Evolutionary conservation across 257 asterid genomes (phyloP).

Genomic region (Nicotiana noctiflora): DNA sequence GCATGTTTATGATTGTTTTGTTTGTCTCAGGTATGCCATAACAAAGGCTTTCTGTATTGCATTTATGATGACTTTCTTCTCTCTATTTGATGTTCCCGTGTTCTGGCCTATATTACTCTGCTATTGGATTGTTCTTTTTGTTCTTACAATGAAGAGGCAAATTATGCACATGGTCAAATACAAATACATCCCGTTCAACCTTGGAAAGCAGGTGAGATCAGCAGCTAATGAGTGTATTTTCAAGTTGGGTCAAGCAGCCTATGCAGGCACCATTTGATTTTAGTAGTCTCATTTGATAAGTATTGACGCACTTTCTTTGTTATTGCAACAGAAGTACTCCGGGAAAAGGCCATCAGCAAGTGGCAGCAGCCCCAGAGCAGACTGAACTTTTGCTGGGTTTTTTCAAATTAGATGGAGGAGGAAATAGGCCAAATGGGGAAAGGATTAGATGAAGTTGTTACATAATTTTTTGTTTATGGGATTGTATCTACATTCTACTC

Average conservation of each 20-base stretch:
- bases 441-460: neutral
- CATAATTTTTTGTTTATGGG: neutral
- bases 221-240: neutral
- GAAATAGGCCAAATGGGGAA: neutral
- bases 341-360: neutral
- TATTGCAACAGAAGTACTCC: constrained; percentile 8
- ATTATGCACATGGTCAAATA: constrained; percentile 13
- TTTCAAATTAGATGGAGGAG: constrained; percentile 1
- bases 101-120: constrained; percentile 80
- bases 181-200: constrained; percentile 51
- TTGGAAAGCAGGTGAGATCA: constrained; percentile 68
- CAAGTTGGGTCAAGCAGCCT: neutral
- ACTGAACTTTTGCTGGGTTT: neutral
- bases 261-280: neutral
- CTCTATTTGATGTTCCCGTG: constrained; percentile 79
- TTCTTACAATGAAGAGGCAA: constrained; percentile 1
- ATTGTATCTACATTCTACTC: neutral
- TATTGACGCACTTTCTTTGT: neutral
- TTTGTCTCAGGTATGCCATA: constrained; percentile 66
- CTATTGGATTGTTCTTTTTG: constrained; percentile 37
- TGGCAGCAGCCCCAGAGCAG: constrained; percentile 12
- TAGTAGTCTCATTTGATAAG: neutral
- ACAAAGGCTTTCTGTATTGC: constrained; percentile 71
- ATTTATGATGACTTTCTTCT: constrained; percentile 70
- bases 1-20: constrained; percentile 1